phyloP scores from a whole-genome alignment of 306 rosid species.

The Trichosanthes cucumerina region DNA sequence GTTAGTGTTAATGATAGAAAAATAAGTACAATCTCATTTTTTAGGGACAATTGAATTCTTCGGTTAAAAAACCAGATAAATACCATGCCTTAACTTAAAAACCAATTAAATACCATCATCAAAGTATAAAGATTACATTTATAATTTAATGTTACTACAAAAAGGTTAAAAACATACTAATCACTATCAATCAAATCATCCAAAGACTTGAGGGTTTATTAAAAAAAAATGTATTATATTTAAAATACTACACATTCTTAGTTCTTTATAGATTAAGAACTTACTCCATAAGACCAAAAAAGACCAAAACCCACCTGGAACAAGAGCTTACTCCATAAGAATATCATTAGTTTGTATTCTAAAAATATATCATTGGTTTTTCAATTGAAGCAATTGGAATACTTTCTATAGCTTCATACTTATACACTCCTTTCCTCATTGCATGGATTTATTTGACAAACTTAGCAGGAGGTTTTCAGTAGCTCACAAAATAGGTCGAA shows the following conservation, averaged over 20 bases:
- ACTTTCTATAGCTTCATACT: neutral
- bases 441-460: neutral
- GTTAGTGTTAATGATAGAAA: neutral
- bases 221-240: neutral
- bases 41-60: neutral
- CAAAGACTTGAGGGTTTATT: neutral
- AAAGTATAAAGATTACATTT: neutral
- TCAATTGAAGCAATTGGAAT: neutral
- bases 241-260: neutral
- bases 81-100: neutral
- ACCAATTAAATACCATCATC: neutral
- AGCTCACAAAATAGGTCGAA: neutral
- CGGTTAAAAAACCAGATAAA: neutral
- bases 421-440: neutral
- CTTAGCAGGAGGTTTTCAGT: neutral
- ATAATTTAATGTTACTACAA: neutral
- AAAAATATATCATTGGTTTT: neutral
- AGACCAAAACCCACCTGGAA: neutral
- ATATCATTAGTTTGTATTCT: neutral
- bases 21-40: neutral
- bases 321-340: neutral
- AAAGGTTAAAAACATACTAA: neutral
- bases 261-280: no score
- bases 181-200: neutral
- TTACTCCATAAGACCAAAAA: neutral